phyloP scores from a whole-genome alignment of 1,284 basidiomycete species.

The Rhodotorula sp. region DNA sequence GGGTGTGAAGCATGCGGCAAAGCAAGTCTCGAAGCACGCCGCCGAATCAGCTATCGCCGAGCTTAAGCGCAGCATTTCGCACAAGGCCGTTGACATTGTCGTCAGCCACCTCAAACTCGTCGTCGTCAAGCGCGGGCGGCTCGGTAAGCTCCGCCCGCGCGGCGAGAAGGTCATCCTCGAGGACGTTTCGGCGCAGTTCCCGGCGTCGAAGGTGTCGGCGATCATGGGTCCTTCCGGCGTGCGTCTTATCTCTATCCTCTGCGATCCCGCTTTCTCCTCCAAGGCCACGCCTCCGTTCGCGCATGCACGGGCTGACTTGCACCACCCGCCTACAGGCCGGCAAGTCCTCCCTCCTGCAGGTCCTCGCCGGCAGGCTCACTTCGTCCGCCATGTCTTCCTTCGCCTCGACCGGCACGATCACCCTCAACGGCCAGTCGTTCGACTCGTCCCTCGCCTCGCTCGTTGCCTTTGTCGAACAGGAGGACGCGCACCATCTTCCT shows the following conservation, averaged over 20 bases:
- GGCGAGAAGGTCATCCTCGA: constrained; percentile 53
- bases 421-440: constrained; percentile 51
- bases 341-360: constrained; percentile 57
- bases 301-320: neutral
- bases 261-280: too few species aligned
- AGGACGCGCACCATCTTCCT: constrained; percentile 58
- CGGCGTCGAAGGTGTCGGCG: constrained; percentile 56
- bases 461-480: constrained; percentile 60
- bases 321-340: constrained; percentile 53
- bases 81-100: constrained; percentile 20
- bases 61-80: neutral
- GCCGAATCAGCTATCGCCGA: neutral
- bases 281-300: too few species aligned
- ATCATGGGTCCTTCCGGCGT: constrained; percentile 51
- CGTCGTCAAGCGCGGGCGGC: constrained; percentile 8
- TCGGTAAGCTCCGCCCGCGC: neutral
- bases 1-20: constrained; percentile 53
- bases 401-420: constrained; percentile 48
- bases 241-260: neutral
- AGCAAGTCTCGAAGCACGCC: neutral
- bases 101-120: constrained; percentile 41
- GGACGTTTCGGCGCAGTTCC: constrained; percentile 54
- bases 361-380: constrained; percentile 54
- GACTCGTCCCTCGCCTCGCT: constrained; percentile 49
- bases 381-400: constrained; percentile 52